Percentiles rank a stretch among this genome's conserved stretches.
phyloP scores from a whole-genome alignment of 495 filamentous ascomycete genomes.

The Pseudevernia furfuracea region DNA sequence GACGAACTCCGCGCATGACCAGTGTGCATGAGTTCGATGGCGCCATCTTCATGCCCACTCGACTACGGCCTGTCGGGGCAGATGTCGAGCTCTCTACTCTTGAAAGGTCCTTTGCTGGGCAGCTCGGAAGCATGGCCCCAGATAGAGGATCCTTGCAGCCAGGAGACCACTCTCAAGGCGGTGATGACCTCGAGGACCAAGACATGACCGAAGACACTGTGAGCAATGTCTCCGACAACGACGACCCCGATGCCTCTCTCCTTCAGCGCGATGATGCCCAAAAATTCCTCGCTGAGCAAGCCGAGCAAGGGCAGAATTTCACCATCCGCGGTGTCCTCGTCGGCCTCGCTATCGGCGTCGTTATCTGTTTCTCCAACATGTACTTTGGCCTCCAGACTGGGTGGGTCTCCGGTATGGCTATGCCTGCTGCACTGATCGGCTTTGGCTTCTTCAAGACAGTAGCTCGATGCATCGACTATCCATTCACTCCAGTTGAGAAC shows the following conservation, averaged over 20 bases:
- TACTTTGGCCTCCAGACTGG: constrained; percentile 98
- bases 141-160: constrained; percentile 30
- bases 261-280: constrained; percentile 34
- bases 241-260: constrained; percentile 15
- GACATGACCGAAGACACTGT: background rate
- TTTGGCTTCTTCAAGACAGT: constrained; percentile 89
- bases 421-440: constrained; percentile 93
- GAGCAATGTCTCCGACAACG: constrained; percentile 16
- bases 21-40: background rate
- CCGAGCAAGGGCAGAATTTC: constrained; percentile 50
- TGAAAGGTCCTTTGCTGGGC: background rate
- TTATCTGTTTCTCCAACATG: constrained; percentile 93
- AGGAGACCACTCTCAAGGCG: constrained; percentile 16
- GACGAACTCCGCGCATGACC: background rate
- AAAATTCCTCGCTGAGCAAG: constrained; percentile 31
- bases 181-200: constrained; percentile 12
- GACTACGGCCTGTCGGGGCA: constrained; percentile 2
- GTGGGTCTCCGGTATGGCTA: constrained; percentile 78
- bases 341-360: constrained; percentile 72
- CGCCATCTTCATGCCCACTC: constrained; percentile 3
- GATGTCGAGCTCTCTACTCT: constrained; percentile 12
- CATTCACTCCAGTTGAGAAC: constrained; percentile 93
- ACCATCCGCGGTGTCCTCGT: constrained; percentile 73
- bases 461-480: constrained; percentile 57
- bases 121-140: constrained; percentile 29